phyloP scores from a whole-genome alignment of 306 rosid genomes.

The Luffa acutangula region DNA sequence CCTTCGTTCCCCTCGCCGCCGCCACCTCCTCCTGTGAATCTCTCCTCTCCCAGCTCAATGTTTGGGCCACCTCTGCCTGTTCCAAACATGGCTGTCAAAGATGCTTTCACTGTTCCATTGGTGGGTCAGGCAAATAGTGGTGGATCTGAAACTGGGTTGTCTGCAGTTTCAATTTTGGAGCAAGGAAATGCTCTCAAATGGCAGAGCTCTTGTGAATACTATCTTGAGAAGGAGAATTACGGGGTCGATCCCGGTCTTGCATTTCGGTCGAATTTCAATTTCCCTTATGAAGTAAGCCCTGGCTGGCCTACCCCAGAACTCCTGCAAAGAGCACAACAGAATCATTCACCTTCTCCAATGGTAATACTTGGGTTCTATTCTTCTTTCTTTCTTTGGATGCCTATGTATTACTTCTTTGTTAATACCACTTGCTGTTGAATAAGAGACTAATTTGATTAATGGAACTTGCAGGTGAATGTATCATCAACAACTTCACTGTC shows the following conservation, averaged over 20 bases:
- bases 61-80: conserved; percentile 24
- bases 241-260: conserved; percentile 36
- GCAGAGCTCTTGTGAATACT: conserved; percentile 27
- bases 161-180: conserved; percentile 14
- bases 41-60: conserved; percentile 22
- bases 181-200: conserved; percentile 28
- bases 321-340: conserved; percentile 32
- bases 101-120: conserved; percentile 29
- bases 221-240: conserved; percentile 28
- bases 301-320: conserved; percentile 27
- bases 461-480: conserved; percentile 47
- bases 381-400: not conserved
- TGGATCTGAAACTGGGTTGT: conserved; percentile 27
- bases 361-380: conserved; percentile 17
- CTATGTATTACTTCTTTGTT: not conserved
- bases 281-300: conserved; percentile 34
- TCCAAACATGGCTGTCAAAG: conserved; percentile 21
- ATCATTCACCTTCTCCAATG: conserved; percentile 32
- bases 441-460: conserved; percentile 11
- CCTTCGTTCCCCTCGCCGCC: not conserved
- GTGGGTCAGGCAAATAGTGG: conserved; percentile 13
- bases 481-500: conserved; percentile 27
- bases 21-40: conserved; percentile 14
- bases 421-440: not conserved
- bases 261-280: conserved; percentile 20